Conservation (phyloP, 352 stramenopile genomes). For the Pythium folliculosum region DNA sequence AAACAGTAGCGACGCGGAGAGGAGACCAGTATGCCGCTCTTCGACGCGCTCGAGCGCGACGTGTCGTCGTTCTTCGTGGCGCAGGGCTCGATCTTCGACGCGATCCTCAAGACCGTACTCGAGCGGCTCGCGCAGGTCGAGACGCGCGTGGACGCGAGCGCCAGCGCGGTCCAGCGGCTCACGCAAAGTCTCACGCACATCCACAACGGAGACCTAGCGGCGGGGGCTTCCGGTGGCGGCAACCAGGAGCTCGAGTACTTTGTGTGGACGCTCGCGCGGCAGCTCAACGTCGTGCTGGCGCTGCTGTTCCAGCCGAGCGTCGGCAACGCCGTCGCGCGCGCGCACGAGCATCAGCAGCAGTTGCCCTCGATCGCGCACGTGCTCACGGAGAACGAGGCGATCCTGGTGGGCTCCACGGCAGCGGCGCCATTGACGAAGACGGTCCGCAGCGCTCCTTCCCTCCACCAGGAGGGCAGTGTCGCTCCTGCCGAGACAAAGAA, state of each 20-base stretch:
- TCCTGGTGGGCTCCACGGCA: conserved; percentile 43
- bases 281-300: conserved; percentile 65
- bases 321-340: conserved; percentile 27
- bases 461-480: too few species aligned
- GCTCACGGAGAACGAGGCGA: conserved; percentile 60
- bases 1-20: neutral
- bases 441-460: neutral
- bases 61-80: conserved; percentile 68
- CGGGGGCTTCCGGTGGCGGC: neutral
- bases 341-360: conserved; percentile 41
- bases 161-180: conserved; percentile 9
- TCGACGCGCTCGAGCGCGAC: conserved; percentile 64
- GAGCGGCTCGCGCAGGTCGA: conserved; percentile 52
- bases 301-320: conserved; percentile 54
- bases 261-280: conserved; percentile 52
- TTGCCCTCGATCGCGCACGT: conserved; percentile 54
- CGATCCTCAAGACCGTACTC: conserved; percentile 56
- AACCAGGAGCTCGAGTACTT: conserved; percentile 55
- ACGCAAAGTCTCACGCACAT: neutral
- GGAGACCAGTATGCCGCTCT: conserved; percentile 61
- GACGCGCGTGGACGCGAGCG: conserved; percentile 36
- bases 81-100: conserved; percentile 69
- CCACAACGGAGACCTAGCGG: neutral
- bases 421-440: neutral
- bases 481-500: too few species aligned